phyloP scores from a whole-genome alignment of 129 eudicot species.

The Ambrosia artemisiifolia region DNA sequence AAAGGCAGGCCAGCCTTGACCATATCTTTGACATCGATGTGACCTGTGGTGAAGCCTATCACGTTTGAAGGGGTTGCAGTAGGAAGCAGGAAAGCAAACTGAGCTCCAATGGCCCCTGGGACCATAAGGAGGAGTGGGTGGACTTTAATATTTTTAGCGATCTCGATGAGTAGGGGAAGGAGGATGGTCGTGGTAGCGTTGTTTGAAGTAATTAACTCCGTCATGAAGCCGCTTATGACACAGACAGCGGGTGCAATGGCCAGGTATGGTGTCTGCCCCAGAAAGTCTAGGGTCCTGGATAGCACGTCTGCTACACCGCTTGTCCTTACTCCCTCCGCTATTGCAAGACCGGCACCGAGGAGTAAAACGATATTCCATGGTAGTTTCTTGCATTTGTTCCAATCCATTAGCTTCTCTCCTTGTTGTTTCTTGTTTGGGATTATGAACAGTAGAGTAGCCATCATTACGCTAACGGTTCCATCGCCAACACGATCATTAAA shows the following conservation, averaged over 20 bases:
- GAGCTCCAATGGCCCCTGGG: constrained; percentile 82
- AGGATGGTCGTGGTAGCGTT: constrained; percentile 75
- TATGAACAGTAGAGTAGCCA: constrained; percentile 82
- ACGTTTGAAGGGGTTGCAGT: constrained; percentile 84
- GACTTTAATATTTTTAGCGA: constrained; percentile 58
- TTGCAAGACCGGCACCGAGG: constrained; percentile 89
- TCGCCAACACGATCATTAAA: constrained; percentile 81
- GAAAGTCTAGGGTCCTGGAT: constrained; percentile 50
- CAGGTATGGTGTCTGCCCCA: constrained; percentile 55
- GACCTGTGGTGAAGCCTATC: constrained; percentile 76
- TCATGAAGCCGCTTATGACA: constrained; percentile 51
- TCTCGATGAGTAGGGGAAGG: constrained; percentile 67
- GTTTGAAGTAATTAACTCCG: constrained; percentile 77
- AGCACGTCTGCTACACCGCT: constrained; percentile 74
- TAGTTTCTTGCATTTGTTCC: constrained; percentile 91
- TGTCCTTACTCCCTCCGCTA: constrained; percentile 78
- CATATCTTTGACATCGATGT: constrained; percentile 68
- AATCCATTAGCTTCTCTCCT: constrained; percentile 91
- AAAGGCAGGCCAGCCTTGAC: constrained; percentile 54
- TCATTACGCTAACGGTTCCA: constrained; percentile 89
- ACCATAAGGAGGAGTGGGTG: constrained; percentile 80
- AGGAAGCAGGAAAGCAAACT: constrained; percentile 74
- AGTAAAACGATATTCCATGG: constrained; percentile 82
- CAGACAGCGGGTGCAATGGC: constrained; percentile 65
- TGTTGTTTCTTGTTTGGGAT: constrained; percentile 75